These are phyloP conservation scores for Mallotus nudiflorus DNA, from an alignment of 345 rosid genomes.

Conservation along the genomic window DNA sequence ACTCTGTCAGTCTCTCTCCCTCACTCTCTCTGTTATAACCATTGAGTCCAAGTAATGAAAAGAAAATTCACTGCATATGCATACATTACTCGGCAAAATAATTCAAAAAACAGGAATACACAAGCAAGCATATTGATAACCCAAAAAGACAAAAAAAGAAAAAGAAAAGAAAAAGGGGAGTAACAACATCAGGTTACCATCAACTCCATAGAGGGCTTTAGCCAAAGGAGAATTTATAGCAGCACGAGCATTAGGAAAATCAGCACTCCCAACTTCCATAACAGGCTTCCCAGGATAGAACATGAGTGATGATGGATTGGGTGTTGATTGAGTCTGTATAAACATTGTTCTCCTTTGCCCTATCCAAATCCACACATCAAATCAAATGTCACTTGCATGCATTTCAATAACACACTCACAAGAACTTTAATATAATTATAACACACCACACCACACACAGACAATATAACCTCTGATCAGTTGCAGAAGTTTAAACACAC, in stretches of 20 bases:
- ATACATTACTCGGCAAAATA: background rate
- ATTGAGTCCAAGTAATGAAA: too few species aligned
- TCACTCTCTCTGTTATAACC: too few species aligned
- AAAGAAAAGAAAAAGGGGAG: background rate
- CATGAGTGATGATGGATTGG: conserved; percentile 96
- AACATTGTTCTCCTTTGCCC: conserved; percentile 94
- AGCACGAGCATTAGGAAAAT: conserved; percentile 82
- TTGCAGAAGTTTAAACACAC: too few species aligned
- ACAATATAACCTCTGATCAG: too few species aligned
- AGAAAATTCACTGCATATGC: too few species aligned
- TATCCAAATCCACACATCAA: conserved; percentile 25
- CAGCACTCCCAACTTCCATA: conserved; percentile 90
- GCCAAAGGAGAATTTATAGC: conserved; percentile 81
- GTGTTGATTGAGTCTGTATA: conserved; percentile 87
- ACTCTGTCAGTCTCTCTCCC: too few species aligned
- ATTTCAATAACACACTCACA: too few species aligned
- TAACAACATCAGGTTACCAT: conserved; percentile 44
- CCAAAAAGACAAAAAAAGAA: too few species aligned
- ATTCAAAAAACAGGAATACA: background rate
- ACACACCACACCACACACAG: too few species aligned
- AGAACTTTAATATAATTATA: too few species aligned
- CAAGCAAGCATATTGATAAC: background rate
- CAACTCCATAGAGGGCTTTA: conserved; percentile 68
- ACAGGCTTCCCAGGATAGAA: conserved; percentile 88
- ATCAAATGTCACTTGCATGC: background rate